phyloP scores from a whole-genome alignment of 2,329 filamentous ascomycete genomes.

The Penicillium italicum region DNA sequence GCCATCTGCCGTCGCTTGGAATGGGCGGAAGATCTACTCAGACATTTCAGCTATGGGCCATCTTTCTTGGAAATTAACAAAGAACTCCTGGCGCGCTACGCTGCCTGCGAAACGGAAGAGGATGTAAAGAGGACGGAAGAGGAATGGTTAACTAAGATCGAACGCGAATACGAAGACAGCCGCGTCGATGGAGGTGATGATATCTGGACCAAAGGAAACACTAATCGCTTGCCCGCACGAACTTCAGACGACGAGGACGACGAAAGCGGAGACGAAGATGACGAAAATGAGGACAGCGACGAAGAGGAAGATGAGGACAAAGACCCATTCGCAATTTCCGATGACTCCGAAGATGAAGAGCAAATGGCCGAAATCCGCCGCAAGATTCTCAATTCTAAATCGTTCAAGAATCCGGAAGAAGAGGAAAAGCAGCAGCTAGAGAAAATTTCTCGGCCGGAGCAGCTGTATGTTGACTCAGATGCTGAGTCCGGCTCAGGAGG shows the following conservation, averaged over 20 bases:
- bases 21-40: constrained; percentile 81
- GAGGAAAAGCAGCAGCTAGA: constrained; percentile 56
- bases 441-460: constrained; percentile 59
- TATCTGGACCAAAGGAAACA: constrained; percentile 87
- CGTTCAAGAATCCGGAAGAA: constrained; percentile 63
- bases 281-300: constrained; percentile 44
- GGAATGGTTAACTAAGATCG: constrained; percentile 83
- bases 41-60: constrained; percentile 81
- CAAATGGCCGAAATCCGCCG: constrained; percentile 90
- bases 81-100: constrained; percentile 76
- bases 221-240: constrained; percentile 60
- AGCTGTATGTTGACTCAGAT: constrained; percentile 57
- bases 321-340: constrained; percentile 73
- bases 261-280: constrained; percentile 47
- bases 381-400: constrained; percentile 85
- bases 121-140: constrained; percentile 80
- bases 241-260: constrained; percentile 53
- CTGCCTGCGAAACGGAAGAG: constrained; percentile 74
- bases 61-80: constrained; percentile 90
- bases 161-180: constrained; percentile 82
- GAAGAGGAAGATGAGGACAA: constrained; percentile 48
- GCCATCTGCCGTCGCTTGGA: constrained; percentile 87
- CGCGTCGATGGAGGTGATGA: constrained; percentile 62
- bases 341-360: constrained; percentile 76
- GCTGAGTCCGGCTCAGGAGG: constrained; percentile 67